phyloP scores from a whole-genome alignment of 2,329 filamentous ascomycete genomes.

The Ceratocystis alfenasii region DNA sequence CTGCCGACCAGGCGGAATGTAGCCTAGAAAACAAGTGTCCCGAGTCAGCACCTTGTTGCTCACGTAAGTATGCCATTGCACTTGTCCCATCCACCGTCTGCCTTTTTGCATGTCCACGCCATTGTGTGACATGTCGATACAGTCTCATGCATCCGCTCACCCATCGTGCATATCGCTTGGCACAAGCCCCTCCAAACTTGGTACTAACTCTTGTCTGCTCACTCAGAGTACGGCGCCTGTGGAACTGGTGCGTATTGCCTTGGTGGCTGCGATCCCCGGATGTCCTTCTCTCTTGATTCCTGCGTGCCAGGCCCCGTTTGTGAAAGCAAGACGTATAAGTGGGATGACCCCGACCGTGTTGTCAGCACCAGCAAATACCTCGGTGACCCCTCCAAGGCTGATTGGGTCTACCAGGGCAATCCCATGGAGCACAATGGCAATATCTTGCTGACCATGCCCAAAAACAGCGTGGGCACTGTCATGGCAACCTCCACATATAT shows the following conservation, averaged over 20 bases:
- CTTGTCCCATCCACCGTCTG: neutral
- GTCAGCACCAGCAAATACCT: conserved; percentile 68
- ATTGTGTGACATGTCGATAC: neutral
- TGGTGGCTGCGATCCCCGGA: conserved; percentile 82
- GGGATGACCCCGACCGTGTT: conserved; percentile 60
- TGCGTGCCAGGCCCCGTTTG: conserved; percentile 80
- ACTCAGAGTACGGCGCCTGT: conserved; percentile 82
- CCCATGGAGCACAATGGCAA: conserved; percentile 56
- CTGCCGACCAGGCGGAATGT: conserved; percentile 32
- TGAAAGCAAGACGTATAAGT: conserved; percentile 58
- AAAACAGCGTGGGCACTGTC: conserved; percentile 73
- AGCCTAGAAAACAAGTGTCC: conserved; percentile 52
- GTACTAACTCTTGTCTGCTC: conserved; percentile 17
- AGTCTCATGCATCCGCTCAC: too few species aligned
- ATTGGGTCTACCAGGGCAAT: conserved; percentile 82
- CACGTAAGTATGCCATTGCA: conserved; percentile 46
- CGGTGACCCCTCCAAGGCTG: conserved; percentile 63
- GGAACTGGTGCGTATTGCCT: conserved; percentile 91
- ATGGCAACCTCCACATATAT: conserved; percentile 75
- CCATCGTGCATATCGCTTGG: too few species aligned
- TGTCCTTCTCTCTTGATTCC: conserved; percentile 70
- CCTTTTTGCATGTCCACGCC: too few species aligned
- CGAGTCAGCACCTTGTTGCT: conserved; percentile 61
- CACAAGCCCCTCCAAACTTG: too few species aligned
- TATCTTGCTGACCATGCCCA: conserved; percentile 79